A percentile compares a stretch with the other conserved stretches of the same genome.
Conservation (phyloP, 2,329 filamentous ascomycete species). For the Ophiosphaerella korrae region DNA sequence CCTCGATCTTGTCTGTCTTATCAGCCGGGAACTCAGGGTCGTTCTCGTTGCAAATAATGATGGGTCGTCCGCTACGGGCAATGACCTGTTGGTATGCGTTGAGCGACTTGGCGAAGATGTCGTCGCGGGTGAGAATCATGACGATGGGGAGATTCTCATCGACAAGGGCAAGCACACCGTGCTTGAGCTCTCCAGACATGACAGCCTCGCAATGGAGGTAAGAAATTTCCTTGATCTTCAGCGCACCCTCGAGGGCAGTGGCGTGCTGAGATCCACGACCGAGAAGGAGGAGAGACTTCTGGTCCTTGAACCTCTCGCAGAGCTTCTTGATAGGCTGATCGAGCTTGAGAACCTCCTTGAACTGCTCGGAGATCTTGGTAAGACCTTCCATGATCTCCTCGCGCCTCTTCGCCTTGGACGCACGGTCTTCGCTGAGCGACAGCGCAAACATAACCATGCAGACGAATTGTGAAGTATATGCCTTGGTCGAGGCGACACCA, state of each 20-base stretch:
- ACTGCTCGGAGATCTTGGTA: slow-evolving; percentile 83
- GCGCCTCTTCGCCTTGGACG: slow-evolving; percentile 88
- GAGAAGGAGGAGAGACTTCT: slow-evolving; percentile 92
- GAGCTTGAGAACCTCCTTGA: slow-evolving; percentile 87
- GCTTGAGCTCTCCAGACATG: slow-evolving; percentile 99
- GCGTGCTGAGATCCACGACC: slow-evolving; percentile 96
- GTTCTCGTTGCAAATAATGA: slow-evolving; percentile 93
- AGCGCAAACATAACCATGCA: slow-evolving; percentile 99
- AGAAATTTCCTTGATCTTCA: slow-evolving; percentile 99
- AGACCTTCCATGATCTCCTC: slow-evolving; percentile 97
- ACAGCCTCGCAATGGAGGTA: slow-evolving; percentile 99
- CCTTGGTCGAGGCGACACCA: slow-evolving; percentile 98
- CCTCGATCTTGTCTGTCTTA: slow-evolving; percentile 95
- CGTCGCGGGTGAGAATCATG: slow-evolving; percentile 97
- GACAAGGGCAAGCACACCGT: slow-evolving; percentile 94
- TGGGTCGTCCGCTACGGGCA: slow-evolving; percentile 92
- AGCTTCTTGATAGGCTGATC: slow-evolving; percentile 94
- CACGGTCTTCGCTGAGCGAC: slow-evolving; percentile 93
- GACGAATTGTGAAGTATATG: slow-evolving; percentile 98
- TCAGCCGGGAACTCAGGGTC: slow-evolving; percentile 88
- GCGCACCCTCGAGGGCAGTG: slow-evolving; percentile 91
- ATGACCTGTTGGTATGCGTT: slow-evolving; percentile 99
- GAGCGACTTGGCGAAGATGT: slow-evolving; percentile 97
- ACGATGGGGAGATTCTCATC: slow-evolving; percentile 99
- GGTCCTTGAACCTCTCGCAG: slow-evolving; percentile 93